Evolutionary conservation across 192 early-diverging fungal species (phyloP).

Genomic region (Coemansia sp.): DNA sequence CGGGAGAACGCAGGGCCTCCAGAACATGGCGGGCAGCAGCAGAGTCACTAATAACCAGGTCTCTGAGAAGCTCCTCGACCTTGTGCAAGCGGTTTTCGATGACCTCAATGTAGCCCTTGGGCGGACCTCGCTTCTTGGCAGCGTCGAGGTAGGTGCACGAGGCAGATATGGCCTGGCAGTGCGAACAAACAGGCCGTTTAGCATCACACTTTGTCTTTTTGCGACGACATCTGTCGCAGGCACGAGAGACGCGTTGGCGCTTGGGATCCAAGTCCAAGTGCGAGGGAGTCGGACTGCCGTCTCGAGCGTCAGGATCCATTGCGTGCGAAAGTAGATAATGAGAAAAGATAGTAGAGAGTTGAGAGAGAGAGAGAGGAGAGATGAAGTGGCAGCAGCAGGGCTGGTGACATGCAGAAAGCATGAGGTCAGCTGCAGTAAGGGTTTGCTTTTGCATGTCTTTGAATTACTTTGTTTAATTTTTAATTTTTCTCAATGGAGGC

Average conservation of each 20-base stretch:
- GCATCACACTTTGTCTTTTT: slow-evolving; percentile 89
- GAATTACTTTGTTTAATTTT: not conserved
- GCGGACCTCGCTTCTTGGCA: slow-evolving; percentile 80
- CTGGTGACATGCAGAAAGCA: not conserved
- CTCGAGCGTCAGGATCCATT: slow-evolving; percentile 1
- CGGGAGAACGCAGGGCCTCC: slow-evolving; percentile 22
- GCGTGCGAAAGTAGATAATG: not conserved
- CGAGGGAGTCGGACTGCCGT: not conserved
- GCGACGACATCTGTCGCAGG: slow-evolving; percentile 75
- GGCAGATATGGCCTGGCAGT: slow-evolving; percentile 69
- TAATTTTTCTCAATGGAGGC: slow-evolving; percentile 31
- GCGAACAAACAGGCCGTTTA: slow-evolving; percentile 66
- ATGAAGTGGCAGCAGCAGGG: not conserved
- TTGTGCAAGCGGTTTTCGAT: slow-evolving; percentile 75
- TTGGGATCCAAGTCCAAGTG: slow-evolving; percentile 24
- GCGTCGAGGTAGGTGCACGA: slow-evolving; percentile 69
- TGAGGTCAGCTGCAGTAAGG: not conserved
- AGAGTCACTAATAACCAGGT: slow-evolving; percentile 54
- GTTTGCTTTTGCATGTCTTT: not conserved
- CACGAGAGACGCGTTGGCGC: slow-evolving; percentile 58
- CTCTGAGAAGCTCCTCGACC: slow-evolving; percentile 66
- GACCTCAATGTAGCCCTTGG: slow-evolving; percentile 87
- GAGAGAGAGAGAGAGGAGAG: not conserved
- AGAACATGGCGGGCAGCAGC: slow-evolving; percentile 32
- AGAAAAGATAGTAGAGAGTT: not conserved